Evolutionary conservation across 371 early-diverging fungal genomes (phyloP), one percentile per base, ranked within the genome.

Genomic region (Mucor racemosus): DNA sequence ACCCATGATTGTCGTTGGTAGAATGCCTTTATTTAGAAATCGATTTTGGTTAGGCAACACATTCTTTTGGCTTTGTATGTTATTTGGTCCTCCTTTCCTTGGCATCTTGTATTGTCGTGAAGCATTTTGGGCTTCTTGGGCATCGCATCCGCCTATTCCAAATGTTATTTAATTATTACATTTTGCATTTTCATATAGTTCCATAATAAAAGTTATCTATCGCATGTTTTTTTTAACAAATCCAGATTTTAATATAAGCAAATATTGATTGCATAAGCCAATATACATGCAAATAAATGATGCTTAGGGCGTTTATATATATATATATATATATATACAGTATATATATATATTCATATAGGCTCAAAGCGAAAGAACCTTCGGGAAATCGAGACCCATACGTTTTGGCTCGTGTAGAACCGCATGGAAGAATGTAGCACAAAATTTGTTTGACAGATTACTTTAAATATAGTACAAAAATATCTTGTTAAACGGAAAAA

Each of bases 31-130:
- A 15, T 78, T 94, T 60, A 85, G 81, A 64, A 79, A 84, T 31
- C 80, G 86, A 26, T 88, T 86, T 41, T 78, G 90, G 64, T 60
- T 91, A 14, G 93, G 94, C 6, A 97, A 96, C 76, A 86, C 81
- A 7, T 73, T 91, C 56, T 97, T 96, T 67, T 97, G 98, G 98
- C 75, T 94, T 31, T 87, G 91, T 48, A 92, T 94, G 91, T 83
- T 91, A 57, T 62, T 77, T 50, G 94, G 94, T 7, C 92, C 94
- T 15, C 94, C 96, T 35, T 57, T 94, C 31, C 74, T 95, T 11
- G 91, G 90, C 13, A 90, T 93, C 56, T 74, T 90, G 7, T 95
- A 96, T 66, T 89, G 90, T 71, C 76, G 84, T 48, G 85, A 86
- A 69, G 76, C 79, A 4, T 80, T 82, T 58, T 80, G 82, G 71